Percentiles rank a stretch among this genome's conserved stretches.
Evolutionary conservation across 176 grass and related monocot genomes (phyloP).

Genomic region (Zoysia pacifica): DNA sequence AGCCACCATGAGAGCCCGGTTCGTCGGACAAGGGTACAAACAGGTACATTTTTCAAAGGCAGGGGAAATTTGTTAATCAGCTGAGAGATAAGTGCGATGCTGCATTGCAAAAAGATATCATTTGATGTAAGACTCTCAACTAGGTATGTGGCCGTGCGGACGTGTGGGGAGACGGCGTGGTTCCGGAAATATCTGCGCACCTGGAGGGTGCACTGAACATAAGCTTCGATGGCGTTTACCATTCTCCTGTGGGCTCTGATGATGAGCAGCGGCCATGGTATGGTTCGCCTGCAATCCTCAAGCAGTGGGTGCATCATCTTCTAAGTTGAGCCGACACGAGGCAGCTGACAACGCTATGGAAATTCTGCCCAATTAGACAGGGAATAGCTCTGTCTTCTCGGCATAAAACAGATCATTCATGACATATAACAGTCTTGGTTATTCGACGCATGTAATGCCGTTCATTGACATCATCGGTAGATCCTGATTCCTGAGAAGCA

Average conservation of each 20-base stretch:
- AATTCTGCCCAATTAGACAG: background rate
- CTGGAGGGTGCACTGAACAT: slow-evolving; percentile 85
- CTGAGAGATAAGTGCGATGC: background rate
- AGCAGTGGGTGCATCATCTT: slow-evolving; percentile 90
- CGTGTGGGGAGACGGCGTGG: slow-evolving; percentile 89
- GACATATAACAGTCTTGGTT: background rate
- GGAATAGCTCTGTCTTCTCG: background rate
- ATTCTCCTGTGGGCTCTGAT: slow-evolving; percentile 86
- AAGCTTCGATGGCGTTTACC: slow-evolving; percentile 86
- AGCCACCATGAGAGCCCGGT: slow-evolving; percentile 57
- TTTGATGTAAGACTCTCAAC: background rate
- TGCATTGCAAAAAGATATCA: background rate
- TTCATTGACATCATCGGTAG: background rate
- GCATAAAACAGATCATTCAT: background rate
- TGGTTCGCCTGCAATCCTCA: slow-evolving; percentile 71
- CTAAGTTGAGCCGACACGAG: slow-evolving; percentile 30
- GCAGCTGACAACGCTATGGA: background rate
- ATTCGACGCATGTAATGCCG: background rate
- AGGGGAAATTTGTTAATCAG: too few relatives aligned
- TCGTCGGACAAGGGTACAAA: slow-evolving; percentile 88
- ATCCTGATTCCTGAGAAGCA: background rate
- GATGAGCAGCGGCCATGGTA: slow-evolving; percentile 78
- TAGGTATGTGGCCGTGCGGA: slow-evolving; percentile 80
- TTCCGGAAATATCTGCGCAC: slow-evolving; percentile 86
- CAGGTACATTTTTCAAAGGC: slow-evolving; percentile 52